A percentile compares a stretch with the other conserved stretches of the same genome.
Conservation (phyloP, 306 rosid species). For the Lathyrus aphaca region DNA sequence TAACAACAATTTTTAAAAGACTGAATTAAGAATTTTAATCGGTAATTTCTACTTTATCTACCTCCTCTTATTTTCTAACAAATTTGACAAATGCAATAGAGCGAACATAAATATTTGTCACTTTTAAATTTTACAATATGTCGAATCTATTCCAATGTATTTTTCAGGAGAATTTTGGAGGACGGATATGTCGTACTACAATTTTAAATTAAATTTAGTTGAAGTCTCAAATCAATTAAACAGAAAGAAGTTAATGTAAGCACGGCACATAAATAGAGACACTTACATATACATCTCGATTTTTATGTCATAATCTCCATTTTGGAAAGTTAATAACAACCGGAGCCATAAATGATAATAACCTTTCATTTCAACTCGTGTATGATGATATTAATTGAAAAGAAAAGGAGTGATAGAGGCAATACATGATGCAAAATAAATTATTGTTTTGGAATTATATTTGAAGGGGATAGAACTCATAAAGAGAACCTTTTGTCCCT, state of each 20-base stretch:
- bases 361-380: slow-evolving; percentile 12
- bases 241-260: slow-evolving; percentile 21
- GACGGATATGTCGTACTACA: neutral
- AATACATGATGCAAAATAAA: slow-evolving; percentile 30
- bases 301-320: slow-evolving; percentile 32
- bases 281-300: slow-evolving; percentile 10
- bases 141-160: no score
- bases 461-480: slow-evolving; percentile 10
- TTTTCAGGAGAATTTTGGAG: no score
- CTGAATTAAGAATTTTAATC: no score
- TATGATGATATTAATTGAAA: slow-evolving; percentile 19
- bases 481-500: slow-evolving; percentile 30
- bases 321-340: slow-evolving; percentile 26
- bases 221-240: slow-evolving; percentile 31
- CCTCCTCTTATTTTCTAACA: no score
- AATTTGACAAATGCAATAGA: no score
- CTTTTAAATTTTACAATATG: no score
- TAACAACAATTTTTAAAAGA: no score
- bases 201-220: slow-evolving; percentile 23
- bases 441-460: slow-evolving; percentile 13
- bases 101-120: no score
- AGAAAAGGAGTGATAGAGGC: slow-evolving; percentile 19
- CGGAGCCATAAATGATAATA: neutral
- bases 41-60: no score
- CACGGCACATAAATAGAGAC: slow-evolving; percentile 42